Evolutionary conservation across 768 basidiomycete genomes (phyloP), one percentile per base, ranked within the genome.

Genomic region (Mycena amicta): DNA sequence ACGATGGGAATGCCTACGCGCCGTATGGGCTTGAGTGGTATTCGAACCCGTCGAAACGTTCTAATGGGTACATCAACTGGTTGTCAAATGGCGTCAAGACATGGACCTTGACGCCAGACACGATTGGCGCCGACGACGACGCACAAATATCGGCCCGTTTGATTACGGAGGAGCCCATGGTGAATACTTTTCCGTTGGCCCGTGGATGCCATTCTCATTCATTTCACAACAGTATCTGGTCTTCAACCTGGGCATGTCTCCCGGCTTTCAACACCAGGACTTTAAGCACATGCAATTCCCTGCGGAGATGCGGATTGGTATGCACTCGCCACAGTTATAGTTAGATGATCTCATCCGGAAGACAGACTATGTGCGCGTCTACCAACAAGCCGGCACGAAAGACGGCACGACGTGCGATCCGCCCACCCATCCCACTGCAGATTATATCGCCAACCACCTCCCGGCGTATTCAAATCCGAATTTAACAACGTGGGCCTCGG

Each of bases 361-460:
- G 25, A 45, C 47, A 49, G 96, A 98, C 72, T 98, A 97, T 65
- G 83, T 99, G 23, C 86, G 93, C 33, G 81, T 95, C 52, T 93
- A 93, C 65, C 95, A 97, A 75, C 84, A 88, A 31, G 69, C 84
- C 22, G 93, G 88, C 8, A 69, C 83, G n/a, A 74, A 83, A 62
- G 78, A 88, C 54, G 87, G 83, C 11, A 66, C 93, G 31, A 87
- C 89, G 1, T 99, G 96, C 71, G 80, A 92, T 70, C 96, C 96
- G 8, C 74, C 84, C 2, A 80, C 77, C 47, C 77, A 83, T 56
- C 96, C 96, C 0, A 99, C 96, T 2, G 70, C 84, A 18, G 74
- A 86, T 56, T 99, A 98, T 68, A 93, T 93, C 63, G 74, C 81
- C 33, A 76, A 72, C 25, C 33, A 51, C 31, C 40, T 56, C 53